These are phyloP conservation scores for Paramyrothecium roridum DNA, from an alignment of 2,329 filamentous ascomycete species.

Conservation along the genomic window DNA sequence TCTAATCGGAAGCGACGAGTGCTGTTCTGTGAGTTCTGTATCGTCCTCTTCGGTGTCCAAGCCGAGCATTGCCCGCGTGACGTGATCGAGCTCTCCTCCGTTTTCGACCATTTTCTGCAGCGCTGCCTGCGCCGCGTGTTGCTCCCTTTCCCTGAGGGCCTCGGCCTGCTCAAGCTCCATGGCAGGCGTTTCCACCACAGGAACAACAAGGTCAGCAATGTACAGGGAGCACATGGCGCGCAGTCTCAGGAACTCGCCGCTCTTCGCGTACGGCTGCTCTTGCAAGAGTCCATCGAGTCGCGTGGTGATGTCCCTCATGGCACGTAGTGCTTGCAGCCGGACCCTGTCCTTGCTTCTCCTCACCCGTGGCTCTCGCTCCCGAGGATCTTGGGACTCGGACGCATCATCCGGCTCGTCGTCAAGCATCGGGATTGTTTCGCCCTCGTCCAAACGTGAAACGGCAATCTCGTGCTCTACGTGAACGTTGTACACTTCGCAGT, in stretches of 20 bases:
- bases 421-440: conserved; percentile 19
- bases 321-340: conserved; percentile 48
- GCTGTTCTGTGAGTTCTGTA: conserved; percentile 15
- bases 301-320: conserved; percentile 60
- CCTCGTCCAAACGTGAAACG: conserved; percentile 30
- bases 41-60: conserved; percentile 20
- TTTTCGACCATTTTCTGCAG: conserved; percentile 22
- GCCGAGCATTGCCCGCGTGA: conserved; percentile 16
- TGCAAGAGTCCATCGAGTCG: conserved; percentile 70
- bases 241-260: conserved; percentile 63
- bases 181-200: conserved; percentile 27
- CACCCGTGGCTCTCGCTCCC: conserved; percentile 10
- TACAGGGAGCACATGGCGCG: conserved; percentile 74
- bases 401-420: conserved; percentile 18
- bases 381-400: conserved; percentile 9
- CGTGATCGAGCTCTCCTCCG: conserved; percentile 23
- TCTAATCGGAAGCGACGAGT: conserved; percentile 27
- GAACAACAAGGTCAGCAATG: conserved; percentile 64
- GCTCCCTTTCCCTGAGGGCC: conserved; percentile 21
- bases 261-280: conserved; percentile 67
- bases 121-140: conserved; percentile 18
- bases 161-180: conserved; percentile 22
- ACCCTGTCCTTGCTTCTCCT: conserved; percentile 34
- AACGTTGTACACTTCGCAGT: conserved; percentile 75
- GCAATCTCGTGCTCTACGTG: conserved; percentile 55